These are phyloP conservation scores for Pulveroboletus sp. DNA, from an alignment of 768 basidiomycete genomes.

Conservation along the genomic window DNA sequence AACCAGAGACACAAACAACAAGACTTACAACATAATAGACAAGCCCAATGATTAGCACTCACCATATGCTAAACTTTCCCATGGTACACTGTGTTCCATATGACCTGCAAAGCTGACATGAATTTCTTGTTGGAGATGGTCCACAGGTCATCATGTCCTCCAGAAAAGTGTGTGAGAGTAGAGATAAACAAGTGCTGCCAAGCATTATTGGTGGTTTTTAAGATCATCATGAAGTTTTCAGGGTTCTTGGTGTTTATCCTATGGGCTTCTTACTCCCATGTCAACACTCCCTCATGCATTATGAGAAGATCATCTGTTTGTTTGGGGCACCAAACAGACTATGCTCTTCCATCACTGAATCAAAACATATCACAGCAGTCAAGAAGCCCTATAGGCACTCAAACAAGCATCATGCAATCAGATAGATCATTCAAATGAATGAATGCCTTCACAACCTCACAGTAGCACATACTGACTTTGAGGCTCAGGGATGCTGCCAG, in stretches of 20 bases:
- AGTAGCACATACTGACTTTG: background rate
- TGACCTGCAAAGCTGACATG: too few species aligned
- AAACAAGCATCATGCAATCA: conserved; percentile 19
- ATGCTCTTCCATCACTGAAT: conserved; percentile 35
- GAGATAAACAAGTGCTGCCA: too few species aligned
- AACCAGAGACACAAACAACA: too few species aligned
- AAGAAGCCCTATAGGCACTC: conserved; percentile 34
- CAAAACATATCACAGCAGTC: conserved; percentile 35
- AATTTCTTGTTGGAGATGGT: too few species aligned
- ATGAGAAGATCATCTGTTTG: conserved; percentile 12
- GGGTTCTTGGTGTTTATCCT: background rate
- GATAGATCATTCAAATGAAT: conserved; percentile 12
- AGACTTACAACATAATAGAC: too few species aligned
- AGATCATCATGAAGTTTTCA: background rate
- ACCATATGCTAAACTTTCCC: too few species aligned
- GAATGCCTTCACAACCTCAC: background rate
- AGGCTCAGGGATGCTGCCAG: background rate
- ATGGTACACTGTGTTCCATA: too few species aligned
- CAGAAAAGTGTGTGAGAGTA: too few species aligned
- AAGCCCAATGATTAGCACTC: too few species aligned
- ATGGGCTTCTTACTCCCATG: background rate
- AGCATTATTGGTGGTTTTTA: too few species aligned
- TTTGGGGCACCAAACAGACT: conserved; percentile 36
- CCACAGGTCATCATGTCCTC: too few species aligned
- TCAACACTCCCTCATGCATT: conserved; percentile 4